Evolutionary conservation across 805 yeast species (phyloP).

Genomic region (Debaryomyces hansenii): DNA sequence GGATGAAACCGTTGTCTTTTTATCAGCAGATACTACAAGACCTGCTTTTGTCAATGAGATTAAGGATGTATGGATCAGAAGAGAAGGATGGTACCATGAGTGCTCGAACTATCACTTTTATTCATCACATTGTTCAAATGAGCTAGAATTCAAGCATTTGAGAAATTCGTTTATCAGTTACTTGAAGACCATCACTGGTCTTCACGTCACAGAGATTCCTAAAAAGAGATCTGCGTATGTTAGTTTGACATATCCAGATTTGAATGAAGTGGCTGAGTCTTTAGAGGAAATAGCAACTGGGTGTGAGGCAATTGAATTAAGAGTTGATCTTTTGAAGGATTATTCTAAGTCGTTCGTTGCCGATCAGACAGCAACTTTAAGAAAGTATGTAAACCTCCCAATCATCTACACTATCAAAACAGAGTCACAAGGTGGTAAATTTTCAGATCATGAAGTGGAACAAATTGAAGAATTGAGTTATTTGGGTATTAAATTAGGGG

Average conservation of each 20-base stretch:
- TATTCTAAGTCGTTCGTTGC: slow-evolving; percentile 58
- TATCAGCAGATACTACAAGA: slow-evolving; percentile 76
- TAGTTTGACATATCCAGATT: slow-evolving; percentile 68
- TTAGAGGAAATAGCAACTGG: slow-evolving; percentile 64
- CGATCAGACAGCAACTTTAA: slow-evolving; percentile 68
- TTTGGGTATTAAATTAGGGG: slow-evolving; percentile 73
- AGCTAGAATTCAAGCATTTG: slow-evolving; percentile 54
- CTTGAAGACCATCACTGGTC: slow-evolving; percentile 64
- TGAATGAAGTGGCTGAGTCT: slow-evolving; percentile 43
- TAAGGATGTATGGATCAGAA: slow-evolving; percentile 76
- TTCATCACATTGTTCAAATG: slow-evolving; percentile 67
- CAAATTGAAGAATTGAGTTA: slow-evolving; percentile 50
- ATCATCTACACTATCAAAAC: slow-evolving; percentile 82
- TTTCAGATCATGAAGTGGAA: slow-evolving; percentile 58
- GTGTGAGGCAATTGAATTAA: slow-evolving; percentile 76
- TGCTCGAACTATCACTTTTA: slow-evolving; percentile 78
- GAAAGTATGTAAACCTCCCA: slow-evolving; percentile 67
- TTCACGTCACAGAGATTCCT: slow-evolving; percentile 38
- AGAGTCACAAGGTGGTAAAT: slow-evolving; percentile 75
- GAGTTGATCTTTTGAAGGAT: slow-evolving; percentile 68
- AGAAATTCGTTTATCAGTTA: slow-evolving; percentile 59
- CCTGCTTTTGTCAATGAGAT: slow-evolving; percentile 87
- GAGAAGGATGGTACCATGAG: slow-evolving; percentile 76
- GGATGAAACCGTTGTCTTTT: slow-evolving; percentile 72
- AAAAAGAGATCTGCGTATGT: slow-evolving; percentile 62